Conservation (phyloP, 768 basidiomycete genomes). For the Termitomyces eurrhizus region DNA sequence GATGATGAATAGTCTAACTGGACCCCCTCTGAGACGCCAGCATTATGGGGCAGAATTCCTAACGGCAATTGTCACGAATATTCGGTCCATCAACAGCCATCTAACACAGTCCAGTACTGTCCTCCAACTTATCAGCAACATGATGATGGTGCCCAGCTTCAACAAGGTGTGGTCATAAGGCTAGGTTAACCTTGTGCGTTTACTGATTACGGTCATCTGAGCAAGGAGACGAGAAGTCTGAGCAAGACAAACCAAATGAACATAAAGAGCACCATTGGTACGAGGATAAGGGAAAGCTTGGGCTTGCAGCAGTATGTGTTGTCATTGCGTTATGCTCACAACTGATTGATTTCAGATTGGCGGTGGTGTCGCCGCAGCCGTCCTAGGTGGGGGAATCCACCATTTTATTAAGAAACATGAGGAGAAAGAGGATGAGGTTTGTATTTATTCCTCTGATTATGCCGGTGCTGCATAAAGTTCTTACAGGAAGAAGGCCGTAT, state of each 20-base stretch:
- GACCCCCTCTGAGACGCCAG: constrained; percentile 58
- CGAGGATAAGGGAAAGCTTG: constrained; percentile 52
- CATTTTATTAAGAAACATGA: constrained; percentile 31
- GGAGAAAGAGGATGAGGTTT: constrained; percentile 54
- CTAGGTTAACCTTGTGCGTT: not conserved
- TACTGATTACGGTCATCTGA: constrained; percentile 5
- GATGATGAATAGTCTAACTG: constrained; percentile 52
- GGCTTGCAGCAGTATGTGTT: constrained; percentile 43
- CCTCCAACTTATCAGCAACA: constrained; percentile 22
- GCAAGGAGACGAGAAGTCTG: constrained; percentile 13
- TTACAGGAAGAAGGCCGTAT: constrained; percentile 43
- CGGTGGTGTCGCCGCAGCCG: constrained; percentile 44
- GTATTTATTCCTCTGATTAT: not conserved
- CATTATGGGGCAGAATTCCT: constrained; percentile 59
- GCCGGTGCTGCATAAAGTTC: not conserved
- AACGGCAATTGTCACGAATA: constrained; percentile 23
- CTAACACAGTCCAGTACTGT: constrained; percentile 23
- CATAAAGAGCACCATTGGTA: constrained; percentile 55
- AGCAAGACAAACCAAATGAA: constrained; percentile 17
- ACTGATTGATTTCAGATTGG: constrained; percentile 43
- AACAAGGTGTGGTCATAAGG: constrained; percentile 9
- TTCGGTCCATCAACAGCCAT: constrained; percentile 22
- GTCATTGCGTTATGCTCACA: not conserved
- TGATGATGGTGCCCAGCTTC: constrained; percentile 14
- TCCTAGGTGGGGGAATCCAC: constrained; percentile 4